Base-by-base conservation (phyloP, 495 filamentous ascomycete species). In the Monascus purpureus region DNA sequence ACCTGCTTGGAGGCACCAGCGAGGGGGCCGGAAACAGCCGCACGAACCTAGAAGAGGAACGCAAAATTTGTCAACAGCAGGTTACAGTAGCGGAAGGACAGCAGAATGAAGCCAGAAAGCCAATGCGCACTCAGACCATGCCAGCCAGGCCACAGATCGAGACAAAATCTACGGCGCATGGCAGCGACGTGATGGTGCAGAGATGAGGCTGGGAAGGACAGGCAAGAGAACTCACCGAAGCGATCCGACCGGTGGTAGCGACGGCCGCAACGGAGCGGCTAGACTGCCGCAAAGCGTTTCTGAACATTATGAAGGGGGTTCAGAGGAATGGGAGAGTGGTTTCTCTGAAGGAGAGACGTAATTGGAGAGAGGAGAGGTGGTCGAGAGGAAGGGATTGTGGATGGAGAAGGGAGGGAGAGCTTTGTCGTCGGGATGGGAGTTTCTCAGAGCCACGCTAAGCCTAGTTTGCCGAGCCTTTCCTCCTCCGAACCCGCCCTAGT, bases 231-330 rank as follows among this genome's bases (percentile, higher is more conserved):
- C 88, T 73, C 84, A 96, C 88, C 68, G 78, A 77, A 55, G 74
- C 77, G 69, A 88, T 72, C 70, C 86, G 81, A 72, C 84, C 74
- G 49, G 77, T 68, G 54, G 82, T 79, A 79, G 86, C 82, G 68
- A 88, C 71, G 63, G 80, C 86, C 65, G 82, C 83, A 63, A 90
- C 80, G 65, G 80, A 77, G 69, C 86, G 84, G 70, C 77, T 79
- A 58, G 83, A 86, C 72, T 90, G 86, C 65, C 86, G 75, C 66
- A 95, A 71, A 72, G 87, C 87, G 80, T 82, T 93, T 64, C 86
- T 84, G 74, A 96, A 88, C 90, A 97, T 95, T 61, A 46, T 75
- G 62, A 57, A 49, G 46, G 50, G 49, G 57, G 59, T 68, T 65
- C 66, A 64, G 63, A 69, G 55, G 53, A 49, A 45, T 52, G 43